Base-by-base conservation (phyloP, 1,139 yeast genomes). In the Entelexis paramagnoliae region DNA sequence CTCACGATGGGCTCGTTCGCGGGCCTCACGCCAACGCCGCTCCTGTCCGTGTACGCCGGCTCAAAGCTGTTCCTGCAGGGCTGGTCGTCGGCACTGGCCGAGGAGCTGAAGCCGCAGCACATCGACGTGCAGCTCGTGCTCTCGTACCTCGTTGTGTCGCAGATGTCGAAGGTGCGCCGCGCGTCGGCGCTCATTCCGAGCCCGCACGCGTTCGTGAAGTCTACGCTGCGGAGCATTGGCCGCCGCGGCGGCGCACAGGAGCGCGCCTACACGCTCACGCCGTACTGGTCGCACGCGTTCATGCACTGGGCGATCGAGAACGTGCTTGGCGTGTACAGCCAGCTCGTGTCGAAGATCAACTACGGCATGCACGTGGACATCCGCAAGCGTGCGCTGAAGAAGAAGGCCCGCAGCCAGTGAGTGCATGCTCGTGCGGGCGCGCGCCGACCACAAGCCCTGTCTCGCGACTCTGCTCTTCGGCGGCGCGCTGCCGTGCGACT, bases 1-100 rank as follows among this genome's bases (percentile, higher is more conserved):
- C 72, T 91, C 63, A 88, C 94, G 40, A 87, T 91, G 96, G 96
- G 98, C 36, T 89, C 97, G 1, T 91, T 91, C 65, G 95, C 95
- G 50, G 99, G 97, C 1, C 75, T 88, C 59, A 74, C 86, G 50
- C 98, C 98, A 51, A 83, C 96, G 17, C 96, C 98, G 22, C 76
- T 80, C 61, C 76, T 93, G 63, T 95, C 97, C 22, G 83, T 91
- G 8, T 91, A 91, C 71, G 84, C 97, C 17, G 99, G 98, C 16
- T 88, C 97, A 49, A 91, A 91, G 72, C 89, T 95, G 7, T 91
- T 91, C 68, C 74, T 91, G 63, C 97, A 91, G 70, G 78, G 81
- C 52, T 91, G 98, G 98, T 84, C 91, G 50, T 72, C 77, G 53
- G 89, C 96, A 0, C 74, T 91, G 59, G 83, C 96, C n/a, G 86